Evolutionary conservation across 2,329 filamentous ascomycete species (phyloP), one percentile per base, ranked within the genome.

Genomic region (Aspergillus viridinutans): DNA sequence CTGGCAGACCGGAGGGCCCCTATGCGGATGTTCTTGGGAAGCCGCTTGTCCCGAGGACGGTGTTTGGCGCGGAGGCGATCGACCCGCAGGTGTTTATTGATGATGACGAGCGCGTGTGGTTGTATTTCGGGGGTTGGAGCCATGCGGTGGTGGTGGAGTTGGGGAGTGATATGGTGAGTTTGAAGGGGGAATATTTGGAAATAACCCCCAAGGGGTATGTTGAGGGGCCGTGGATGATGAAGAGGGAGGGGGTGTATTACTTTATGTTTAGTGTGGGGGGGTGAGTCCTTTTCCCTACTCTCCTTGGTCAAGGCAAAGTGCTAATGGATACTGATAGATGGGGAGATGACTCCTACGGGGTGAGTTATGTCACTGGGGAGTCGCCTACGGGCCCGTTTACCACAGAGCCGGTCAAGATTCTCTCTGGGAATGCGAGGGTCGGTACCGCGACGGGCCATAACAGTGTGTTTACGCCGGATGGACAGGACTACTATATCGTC

Each of bases 31-130:
- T 70, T 5, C 70, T 79, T 12, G 77, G 75, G 1, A 63, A 65
- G 40, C 76, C 77, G 8, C 67, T 80, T 25, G 72, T 80, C 21
- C 74, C 73, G 3, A 73, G 75, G 28, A 79, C 76, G 54, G 64
- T 78, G 57, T 74, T 77, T 59, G 79, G 75, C 6, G 79, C 79
- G 2, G 76, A 81, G 64, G 78, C 79, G 3, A 81, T 80, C 54
- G 78, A 79, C 58, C 75, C 77, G 54, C 73, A 74, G 57, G 71
- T 78, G 9, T 79, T 78, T 53, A 67, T 78, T 52, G 76, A 79
- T 56, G 76, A 78, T 53, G 75, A 74, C 23, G 70, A 74, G 0
- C 70, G 75, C 55, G 72, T 73, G 1, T 79, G 78, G 64, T 69
- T 79, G 43, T 77, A 78, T 65, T 79, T 76, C 59, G 77, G 76